These are phyloP conservation scores for Melastoma candidum DNA, from an alignment of 441 rosid species.

Conservation along the genomic window DNA sequence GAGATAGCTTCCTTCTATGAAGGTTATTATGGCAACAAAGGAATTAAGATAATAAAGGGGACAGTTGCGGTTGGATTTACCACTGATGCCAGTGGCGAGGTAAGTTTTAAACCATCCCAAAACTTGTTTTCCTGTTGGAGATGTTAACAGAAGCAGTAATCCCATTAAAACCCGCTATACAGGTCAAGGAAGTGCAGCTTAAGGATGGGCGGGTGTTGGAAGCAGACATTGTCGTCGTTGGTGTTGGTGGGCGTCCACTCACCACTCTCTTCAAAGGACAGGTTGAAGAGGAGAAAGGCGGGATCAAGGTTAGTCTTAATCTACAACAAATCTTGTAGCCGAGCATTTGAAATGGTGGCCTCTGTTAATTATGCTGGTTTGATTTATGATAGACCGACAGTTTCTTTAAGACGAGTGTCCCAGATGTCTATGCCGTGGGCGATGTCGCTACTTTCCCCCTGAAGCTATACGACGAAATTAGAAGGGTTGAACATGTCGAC, in stretches of 20 bases:
- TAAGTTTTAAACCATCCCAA: slow-evolving; percentile 17
- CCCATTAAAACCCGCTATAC: slow-evolving; percentile 7
- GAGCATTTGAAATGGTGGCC: too few relatives aligned
- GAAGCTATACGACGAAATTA: slow-evolving; percentile 68
- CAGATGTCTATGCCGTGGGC: slow-evolving; percentile 89
- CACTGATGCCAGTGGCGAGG: slow-evolving; percentile 76
- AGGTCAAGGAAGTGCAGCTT: slow-evolving; percentile 94
- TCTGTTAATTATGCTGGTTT: slow-evolving; percentile 1
- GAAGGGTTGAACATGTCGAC: slow-evolving; percentile 97
- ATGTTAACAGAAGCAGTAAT: too few relatives aligned
- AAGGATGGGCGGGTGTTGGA: slow-evolving; percentile 84
- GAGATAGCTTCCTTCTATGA: slow-evolving; percentile 92
- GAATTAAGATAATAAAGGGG: slow-evolving; percentile 80
- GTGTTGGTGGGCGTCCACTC: slow-evolving; percentile 93
- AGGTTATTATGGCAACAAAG: slow-evolving; percentile 73
- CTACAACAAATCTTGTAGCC: too few relatives aligned
- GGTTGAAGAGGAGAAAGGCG: slow-evolving; percentile 85
- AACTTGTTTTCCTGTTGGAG: too few relatives aligned
- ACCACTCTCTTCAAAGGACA: slow-evolving; percentile 71
- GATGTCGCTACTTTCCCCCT: slow-evolving; percentile 87
- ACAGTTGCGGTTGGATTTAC: slow-evolving; percentile 90
- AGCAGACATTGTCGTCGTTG: slow-evolving; percentile 94
- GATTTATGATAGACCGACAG: slow-evolving; percentile 60
- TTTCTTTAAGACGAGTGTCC: slow-evolving; percentile 67
- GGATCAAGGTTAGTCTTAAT: slow-evolving; percentile 58